These are phyloP conservation scores for Micractinium sp. DNA, from an alignment of 139 green algal species.

Conservation along the genomic window DNA sequence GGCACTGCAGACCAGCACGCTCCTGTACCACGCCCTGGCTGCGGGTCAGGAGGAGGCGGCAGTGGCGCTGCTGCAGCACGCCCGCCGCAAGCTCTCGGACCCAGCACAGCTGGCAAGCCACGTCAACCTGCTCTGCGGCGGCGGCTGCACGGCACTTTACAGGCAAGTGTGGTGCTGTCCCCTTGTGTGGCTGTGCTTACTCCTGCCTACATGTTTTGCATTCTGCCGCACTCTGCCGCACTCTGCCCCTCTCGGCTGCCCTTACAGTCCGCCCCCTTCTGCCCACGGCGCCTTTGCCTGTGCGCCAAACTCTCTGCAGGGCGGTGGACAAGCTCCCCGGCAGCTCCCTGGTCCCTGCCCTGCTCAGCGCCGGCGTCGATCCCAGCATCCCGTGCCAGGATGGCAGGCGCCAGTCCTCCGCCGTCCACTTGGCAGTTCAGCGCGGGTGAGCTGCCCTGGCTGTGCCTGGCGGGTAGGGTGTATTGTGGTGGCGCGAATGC, in stretches of 20 bases:
- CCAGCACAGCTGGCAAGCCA: background rate
- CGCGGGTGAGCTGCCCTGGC: background rate
- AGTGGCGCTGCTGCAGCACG: background rate
- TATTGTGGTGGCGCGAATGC: background rate
- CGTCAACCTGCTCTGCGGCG: background rate
- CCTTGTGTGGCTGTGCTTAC: background rate
- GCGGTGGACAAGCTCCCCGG: background rate
- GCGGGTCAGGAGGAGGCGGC: background rate
- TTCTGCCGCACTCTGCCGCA: background rate
- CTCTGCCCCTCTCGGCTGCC: background rate
- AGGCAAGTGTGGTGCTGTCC: background rate
- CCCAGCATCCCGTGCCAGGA: background rate
- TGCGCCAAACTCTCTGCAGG: background rate
- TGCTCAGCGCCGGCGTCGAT: conserved; percentile 12
- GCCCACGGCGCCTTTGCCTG: background rate
- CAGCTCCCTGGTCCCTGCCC: background rate
- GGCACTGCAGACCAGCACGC: background rate
- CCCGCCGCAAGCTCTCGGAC: background rate
- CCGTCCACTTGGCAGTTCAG: conserved; percentile 12
- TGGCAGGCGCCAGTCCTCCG: background rate
- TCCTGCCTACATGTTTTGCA: too few species aligned
- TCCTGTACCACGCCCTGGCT: background rate
- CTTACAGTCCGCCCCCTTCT: background rate
- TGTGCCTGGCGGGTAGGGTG: background rate
- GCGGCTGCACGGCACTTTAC: background rate